A percentile compares a stretch with the other conserved stretches of the same genome.
Conservation (phyloP, 2,329 filamentous ascomycete species). For the Hysterium pulicare region DNA sequence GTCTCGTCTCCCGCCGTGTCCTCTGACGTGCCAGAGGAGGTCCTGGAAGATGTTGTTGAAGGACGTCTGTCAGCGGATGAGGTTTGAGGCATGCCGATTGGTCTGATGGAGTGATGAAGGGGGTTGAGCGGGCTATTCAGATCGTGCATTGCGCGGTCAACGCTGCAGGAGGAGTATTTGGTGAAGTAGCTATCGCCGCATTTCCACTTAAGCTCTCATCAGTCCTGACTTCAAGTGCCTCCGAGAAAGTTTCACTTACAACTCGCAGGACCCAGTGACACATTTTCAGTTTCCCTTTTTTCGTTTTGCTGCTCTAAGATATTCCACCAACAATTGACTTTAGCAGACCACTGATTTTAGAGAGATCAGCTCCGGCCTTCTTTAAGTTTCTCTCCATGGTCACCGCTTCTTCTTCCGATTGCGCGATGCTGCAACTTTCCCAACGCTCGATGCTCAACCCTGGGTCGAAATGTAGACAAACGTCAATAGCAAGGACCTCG, state of each 20-base stretch:
- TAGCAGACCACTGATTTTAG: neutral
- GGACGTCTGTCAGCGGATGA: neutral
- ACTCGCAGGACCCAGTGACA: slow-evolving; percentile 24
- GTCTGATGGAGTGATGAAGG: slow-evolving; percentile 19
- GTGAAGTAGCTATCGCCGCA: slow-evolving; percentile 27
- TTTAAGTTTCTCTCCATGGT: neutral
- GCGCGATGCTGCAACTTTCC: slow-evolving; percentile 6
- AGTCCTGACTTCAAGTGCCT: slow-evolving; percentile 3
- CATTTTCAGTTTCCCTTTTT: slow-evolving; percentile 12
- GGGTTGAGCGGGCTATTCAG: slow-evolving; percentile 19
- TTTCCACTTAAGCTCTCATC: slow-evolving; percentile 14
- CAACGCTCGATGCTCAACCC: neutral
- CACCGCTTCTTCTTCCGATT: slow-evolving; percentile 11
- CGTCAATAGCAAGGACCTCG: slow-evolving; percentile 2
- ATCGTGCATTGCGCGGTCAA: slow-evolving; percentile 19
- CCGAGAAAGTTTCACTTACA: slow-evolving; percentile 10
- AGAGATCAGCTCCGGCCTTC: neutral
- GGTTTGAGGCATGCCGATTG: slow-evolving; percentile 1
- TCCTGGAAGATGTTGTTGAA: neutral
- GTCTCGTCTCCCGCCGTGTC: neutral
- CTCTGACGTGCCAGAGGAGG: neutral
- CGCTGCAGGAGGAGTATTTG: slow-evolving; percentile 23
- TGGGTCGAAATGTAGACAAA: slow-evolving; percentile 6
- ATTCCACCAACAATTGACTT: neutral
- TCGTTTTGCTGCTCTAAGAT: neutral